Evolutionary conservation across 2,329 filamentous ascomycete species (phyloP).

Genomic region (Nemania sp.): DNA sequence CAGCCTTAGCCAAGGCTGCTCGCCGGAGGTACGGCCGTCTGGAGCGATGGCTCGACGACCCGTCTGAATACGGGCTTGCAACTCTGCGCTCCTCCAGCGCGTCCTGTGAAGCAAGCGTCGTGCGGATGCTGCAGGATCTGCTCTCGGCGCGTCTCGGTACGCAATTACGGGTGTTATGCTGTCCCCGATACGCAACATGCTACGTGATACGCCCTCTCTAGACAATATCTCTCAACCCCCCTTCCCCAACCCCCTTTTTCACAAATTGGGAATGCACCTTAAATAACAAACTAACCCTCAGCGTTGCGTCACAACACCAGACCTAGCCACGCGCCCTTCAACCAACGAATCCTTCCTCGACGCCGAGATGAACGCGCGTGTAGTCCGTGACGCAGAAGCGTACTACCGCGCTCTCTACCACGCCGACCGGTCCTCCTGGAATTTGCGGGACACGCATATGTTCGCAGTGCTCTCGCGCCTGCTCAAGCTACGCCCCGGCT

Average conservation of each 20-base stretch:
- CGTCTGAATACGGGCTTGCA: constrained; percentile 62
- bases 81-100: constrained; percentile 47
- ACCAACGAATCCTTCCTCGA: not conserved
- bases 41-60: constrained; percentile 62
- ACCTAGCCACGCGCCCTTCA: not conserved
- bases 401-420: not conserved
- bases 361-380: not conserved
- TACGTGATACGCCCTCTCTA: not conserved
- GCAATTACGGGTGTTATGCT: not conserved
- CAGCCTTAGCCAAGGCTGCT: constrained; percentile 57
- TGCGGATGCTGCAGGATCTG: not conserved
- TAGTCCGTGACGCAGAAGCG: not conserved
- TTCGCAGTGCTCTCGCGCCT: constrained; percentile 60
- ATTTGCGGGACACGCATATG: constrained; percentile 46
- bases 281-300: not conserved
- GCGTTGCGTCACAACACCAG: not conserved
- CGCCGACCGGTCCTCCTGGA: not conserved
- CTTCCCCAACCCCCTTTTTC: not conserved
- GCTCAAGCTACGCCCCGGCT: constrained; percentile 46
- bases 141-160: not conserved
- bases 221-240: not conserved
- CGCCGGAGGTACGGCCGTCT: constrained; percentile 60
- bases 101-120: not conserved
- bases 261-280: not conserved
- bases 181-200: not conserved